Evolutionary conservation across 2,329 filamentous ascomycete genomes (phyloP).

Genomic region (Penicillium sp.): DNA sequence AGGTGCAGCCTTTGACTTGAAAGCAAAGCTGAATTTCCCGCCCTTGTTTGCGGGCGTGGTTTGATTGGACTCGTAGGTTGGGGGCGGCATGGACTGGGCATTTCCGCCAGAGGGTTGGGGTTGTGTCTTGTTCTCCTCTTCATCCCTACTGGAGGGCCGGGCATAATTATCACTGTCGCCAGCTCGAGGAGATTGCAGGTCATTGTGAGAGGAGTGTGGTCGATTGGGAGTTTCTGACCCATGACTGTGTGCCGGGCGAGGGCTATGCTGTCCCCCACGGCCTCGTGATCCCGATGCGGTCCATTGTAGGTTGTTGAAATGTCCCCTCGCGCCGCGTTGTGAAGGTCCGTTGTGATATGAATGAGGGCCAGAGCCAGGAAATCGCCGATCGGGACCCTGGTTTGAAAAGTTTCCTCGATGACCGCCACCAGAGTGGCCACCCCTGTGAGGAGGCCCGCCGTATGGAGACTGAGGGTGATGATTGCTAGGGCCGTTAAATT

Average conservation of each 20-base stretch:
- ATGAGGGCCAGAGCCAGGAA: conserved; percentile 48
- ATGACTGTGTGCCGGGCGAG: conserved; percentile 40
- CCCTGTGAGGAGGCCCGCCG: conserved; percentile 51
- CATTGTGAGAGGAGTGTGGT: conserved; percentile 34
- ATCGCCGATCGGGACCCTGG: conserved; percentile 46
- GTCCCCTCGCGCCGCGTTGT: conserved; percentile 54
- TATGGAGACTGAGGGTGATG: conserved; percentile 45
- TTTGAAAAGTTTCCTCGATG: conserved; percentile 63
- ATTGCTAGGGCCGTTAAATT: conserved; percentile 58
- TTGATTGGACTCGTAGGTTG: conserved; percentile 55
- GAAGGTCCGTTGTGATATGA: conserved; percentile 43
- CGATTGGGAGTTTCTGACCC: conserved; percentile 34
- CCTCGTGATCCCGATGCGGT: conserved; percentile 58
- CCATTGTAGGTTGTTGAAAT: conserved; percentile 72
- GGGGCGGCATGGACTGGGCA: conserved; percentile 49
- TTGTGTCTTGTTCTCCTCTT: conserved; percentile 61
- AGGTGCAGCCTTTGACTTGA: conserved; percentile 73
- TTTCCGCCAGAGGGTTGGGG: conserved; percentile 40
- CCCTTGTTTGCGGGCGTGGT: conserved; percentile 55
- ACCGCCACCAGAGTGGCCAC: conserved; percentile 46
- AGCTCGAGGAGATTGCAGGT: conserved; percentile 37
- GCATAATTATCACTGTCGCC: conserved; percentile 62
- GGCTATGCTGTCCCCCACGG: conserved; percentile 48
- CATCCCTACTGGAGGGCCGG: conserved; percentile 61
- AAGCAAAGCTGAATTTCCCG: conserved; percentile 87